Conservation (phyloP, 75 land plant species). For the Pseudotsuga menziesii region DNA sequence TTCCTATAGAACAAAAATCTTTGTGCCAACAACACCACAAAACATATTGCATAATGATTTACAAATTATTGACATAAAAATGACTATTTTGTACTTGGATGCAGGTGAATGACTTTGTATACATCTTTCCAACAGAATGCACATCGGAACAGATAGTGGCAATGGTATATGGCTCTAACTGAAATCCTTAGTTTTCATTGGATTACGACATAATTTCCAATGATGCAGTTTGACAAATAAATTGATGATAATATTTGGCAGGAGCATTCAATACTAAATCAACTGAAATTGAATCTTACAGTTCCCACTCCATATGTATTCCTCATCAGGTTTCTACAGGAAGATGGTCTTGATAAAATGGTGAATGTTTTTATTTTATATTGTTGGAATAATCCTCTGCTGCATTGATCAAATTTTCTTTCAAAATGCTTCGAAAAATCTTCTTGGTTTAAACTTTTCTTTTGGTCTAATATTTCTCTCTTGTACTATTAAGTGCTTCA, state of each 20-base stretch:
- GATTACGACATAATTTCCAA: neutral
- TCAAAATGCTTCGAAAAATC: neutral
- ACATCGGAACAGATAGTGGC: conserved; percentile 57
- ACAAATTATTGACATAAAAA: neutral
- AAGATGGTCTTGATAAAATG: conserved; percentile 52
- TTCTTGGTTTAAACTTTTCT: neutral
- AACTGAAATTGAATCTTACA: conserved; percentile 73
- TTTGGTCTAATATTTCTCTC: neutral
- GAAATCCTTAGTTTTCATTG: no score
- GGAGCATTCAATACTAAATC: conserved; percentile 69
- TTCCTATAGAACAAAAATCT: no score
- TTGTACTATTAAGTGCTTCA: conserved; percentile 11
- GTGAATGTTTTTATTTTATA: conserved; percentile 21
- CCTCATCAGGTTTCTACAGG: conserved; percentile 75
- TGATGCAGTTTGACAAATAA: neutral
- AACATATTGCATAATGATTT: no score
- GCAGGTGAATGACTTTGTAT: conserved; percentile 70
- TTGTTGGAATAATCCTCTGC: conserved; percentile 7
- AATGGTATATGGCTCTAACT: conserved; percentile 37
- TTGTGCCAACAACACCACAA: no score
- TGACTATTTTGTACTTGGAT: neutral
- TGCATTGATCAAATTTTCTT: neutral
- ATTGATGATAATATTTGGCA: neutral
- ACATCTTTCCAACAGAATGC: conserved; percentile 69
- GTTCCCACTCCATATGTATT: conserved; percentile 87